phyloP scores from a whole-genome alignment of 2,329 filamentous ascomycete species.

The Fusarium liriodendri region DNA sequence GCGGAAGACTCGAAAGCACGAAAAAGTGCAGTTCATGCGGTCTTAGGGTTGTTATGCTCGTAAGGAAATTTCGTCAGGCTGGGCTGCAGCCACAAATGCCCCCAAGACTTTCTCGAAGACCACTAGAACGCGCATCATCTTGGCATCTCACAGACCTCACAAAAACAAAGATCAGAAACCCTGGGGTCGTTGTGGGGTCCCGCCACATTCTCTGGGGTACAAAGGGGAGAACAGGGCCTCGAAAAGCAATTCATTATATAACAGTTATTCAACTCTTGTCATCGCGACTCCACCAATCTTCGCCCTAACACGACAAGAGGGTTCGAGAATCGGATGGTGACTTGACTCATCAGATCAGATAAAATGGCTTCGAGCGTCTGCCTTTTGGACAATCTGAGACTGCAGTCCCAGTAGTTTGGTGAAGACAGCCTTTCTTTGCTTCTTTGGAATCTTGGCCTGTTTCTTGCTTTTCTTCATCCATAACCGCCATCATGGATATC shows the following conservation, averaged over 20 bases:
- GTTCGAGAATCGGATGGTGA: neutral
- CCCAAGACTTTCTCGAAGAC: neutral
- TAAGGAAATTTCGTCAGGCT: neutral
- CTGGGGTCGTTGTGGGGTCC: neutral
- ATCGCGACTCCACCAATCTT: slow-evolving; percentile 13
- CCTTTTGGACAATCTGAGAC: neutral
- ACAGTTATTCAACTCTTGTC: neutral
- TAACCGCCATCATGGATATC: slow-evolving; percentile 18
- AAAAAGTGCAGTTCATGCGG: neutral
- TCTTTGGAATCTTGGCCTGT: neutral
- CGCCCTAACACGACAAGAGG: slow-evolving; percentile 28
- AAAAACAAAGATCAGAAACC: neutral
- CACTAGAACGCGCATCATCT: neutral
- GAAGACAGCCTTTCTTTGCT: neutral
- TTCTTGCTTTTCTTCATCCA: neutral
- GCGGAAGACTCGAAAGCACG: neutral
- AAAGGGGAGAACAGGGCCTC: neutral
- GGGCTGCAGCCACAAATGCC: neutral
- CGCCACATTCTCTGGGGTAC: neutral
- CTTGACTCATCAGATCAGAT: neutral
- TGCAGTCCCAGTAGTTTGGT: neutral
- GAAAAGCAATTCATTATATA: slow-evolving; percentile 18
- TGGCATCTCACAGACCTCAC: neutral
- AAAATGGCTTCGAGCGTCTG: neutral
- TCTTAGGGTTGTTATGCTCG: neutral